Base-by-base conservation (phyloP, 2,329 filamentous ascomycete genomes). In the Elsinoe arachidis region DNA sequence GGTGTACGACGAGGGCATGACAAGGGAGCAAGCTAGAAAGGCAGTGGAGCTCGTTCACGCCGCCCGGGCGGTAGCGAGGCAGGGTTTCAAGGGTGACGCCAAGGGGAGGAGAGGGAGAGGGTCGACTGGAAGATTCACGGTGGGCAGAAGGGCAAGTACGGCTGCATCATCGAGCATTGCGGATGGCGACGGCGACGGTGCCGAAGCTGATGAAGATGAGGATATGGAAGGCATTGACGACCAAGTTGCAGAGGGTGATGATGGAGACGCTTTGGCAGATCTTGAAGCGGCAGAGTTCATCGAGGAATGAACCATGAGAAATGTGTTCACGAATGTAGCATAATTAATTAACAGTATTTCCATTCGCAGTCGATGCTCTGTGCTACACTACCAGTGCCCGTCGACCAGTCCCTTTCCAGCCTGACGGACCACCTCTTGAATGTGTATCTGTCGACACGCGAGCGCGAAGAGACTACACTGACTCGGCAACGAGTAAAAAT, bases 31-130 rank as follows among this genome's bases (percentile, higher is more conserved):
- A 4, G 21, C 62, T 23, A 37, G 57, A 12, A 55, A 55, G 33
- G 52, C 56, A n/a, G 19, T 35, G 54, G 59, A 59, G 35, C 52
- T 61, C 26, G 53, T 56, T 15, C 52, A 43, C 17, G 53, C 49
- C 19, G 56, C 57, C 3, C 51, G 56, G 46, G 56, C 55, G 14
- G 41, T 57, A 52, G 52, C 58, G 10, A 62, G 56, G 62, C 57
- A 21, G 39, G 38, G 58, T 15, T 56, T 57, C 52, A 63, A 57
- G 59, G 58, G 30, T 35, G 60, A 41, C 41, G 60, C 15, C 39
- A 55, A 38, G 53, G 49, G 33, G 14, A 30, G 30, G 17, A 38
- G 55, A 17, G 12, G 15, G 33, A 44, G 39, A 21, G 38, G 35
- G 37, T 15, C 19, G 58, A 59, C 33, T 17, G 26, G 37, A 37